phyloP scores from a whole-genome alignment of 2,329 filamentous ascomycete species.

The Paracoccidioides brasiliensis region DNA sequence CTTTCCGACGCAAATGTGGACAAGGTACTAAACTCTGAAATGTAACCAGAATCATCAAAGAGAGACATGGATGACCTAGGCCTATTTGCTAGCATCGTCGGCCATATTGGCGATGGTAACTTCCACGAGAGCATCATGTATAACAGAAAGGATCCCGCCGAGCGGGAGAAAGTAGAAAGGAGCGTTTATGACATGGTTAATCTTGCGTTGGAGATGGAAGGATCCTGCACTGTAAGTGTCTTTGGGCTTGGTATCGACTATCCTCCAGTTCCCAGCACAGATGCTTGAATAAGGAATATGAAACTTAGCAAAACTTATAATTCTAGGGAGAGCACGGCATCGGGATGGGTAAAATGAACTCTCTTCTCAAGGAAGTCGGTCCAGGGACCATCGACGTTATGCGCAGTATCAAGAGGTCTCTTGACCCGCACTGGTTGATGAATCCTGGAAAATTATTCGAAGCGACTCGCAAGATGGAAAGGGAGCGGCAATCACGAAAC shows the following conservation, averaged over 20 bases:
- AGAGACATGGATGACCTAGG: conserved; percentile 77
- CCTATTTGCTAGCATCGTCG: conserved; percentile 74
- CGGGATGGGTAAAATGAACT: conserved; percentile 75
- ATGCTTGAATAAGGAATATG: neutral
- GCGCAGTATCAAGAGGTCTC: conserved; percentile 65
- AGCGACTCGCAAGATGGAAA: conserved; percentile 19
- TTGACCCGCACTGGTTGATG: conserved; percentile 80
- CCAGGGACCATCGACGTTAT: conserved; percentile 70
- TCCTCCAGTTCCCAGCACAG: too few relatives aligned
- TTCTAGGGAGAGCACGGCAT: conserved; percentile 63
- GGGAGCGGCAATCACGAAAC: neutral
- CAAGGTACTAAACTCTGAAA: conserved; percentile 5
- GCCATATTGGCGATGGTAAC: conserved; percentile 87
- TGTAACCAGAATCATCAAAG: conserved; percentile 60
- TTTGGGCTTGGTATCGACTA: neutral
- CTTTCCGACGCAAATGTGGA: neutral
- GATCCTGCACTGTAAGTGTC: conserved; percentile 57
- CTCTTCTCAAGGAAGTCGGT: conserved; percentile 65
- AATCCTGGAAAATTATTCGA: conserved; percentile 91
- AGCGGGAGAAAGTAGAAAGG: conserved; percentile 61
- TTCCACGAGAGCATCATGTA: conserved; percentile 93
- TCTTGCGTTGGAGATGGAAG: conserved; percentile 85
- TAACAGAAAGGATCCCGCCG: conserved; percentile 52
- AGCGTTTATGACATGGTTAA: conserved; percentile 85
- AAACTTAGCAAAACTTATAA: neutral